These are phyloP conservation scores for Lophium mytilinum DNA, from an alignment of 495 filamentous ascomycete genomes.

Conservation along the genomic window DNA sequence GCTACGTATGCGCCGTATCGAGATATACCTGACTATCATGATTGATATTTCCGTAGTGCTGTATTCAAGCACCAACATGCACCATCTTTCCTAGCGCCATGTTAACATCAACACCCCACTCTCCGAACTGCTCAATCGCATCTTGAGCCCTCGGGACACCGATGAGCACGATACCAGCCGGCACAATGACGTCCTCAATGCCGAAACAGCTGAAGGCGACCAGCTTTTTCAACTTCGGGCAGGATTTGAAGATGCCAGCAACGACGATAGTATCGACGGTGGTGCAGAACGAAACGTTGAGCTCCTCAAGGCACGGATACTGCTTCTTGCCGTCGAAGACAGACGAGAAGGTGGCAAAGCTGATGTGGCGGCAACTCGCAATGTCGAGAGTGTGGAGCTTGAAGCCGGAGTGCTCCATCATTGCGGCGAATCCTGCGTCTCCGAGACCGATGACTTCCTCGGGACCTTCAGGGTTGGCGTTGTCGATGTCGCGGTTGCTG, in stretches of 20 bases:
- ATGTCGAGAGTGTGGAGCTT: slow-evolving; percentile 58
- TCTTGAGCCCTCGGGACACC: slow-evolving; percentile 64
- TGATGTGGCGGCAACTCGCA: slow-evolving; percentile 71
- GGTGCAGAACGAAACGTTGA: slow-evolving; percentile 74
- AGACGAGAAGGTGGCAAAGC: slow-evolving; percentile 54
- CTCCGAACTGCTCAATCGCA: slow-evolving; percentile 47
- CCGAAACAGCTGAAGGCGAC: slow-evolving; percentile 82
- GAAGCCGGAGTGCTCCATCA: slow-evolving; percentile 76
- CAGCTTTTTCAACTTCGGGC: slow-evolving; percentile 61
- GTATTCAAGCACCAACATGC: slow-evolving; percentile 13
- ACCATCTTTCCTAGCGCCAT: slow-evolving; percentile 27
- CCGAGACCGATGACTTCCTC: slow-evolving; percentile 56
- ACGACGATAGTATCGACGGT: slow-evolving; percentile 66
- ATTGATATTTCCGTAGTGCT: not conserved
- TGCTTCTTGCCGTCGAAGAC: slow-evolving; percentile 52
- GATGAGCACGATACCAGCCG: slow-evolving; percentile 65
- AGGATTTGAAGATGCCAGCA: slow-evolving; percentile 63
- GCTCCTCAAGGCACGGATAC: slow-evolving; percentile 57
- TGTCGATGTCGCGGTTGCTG: slow-evolving; percentile 65
- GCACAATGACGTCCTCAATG: slow-evolving; percentile 60
- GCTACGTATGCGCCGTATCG: too few species aligned
- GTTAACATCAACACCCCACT: slow-evolving; percentile 29
- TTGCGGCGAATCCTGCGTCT: slow-evolving; percentile 59
- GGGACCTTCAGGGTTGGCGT: slow-evolving; percentile 54
- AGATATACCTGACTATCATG: too few species aligned